phyloP scores from a whole-genome alignment of 768 basidiomycete species.

The Filobasidium floriforme region DNA sequence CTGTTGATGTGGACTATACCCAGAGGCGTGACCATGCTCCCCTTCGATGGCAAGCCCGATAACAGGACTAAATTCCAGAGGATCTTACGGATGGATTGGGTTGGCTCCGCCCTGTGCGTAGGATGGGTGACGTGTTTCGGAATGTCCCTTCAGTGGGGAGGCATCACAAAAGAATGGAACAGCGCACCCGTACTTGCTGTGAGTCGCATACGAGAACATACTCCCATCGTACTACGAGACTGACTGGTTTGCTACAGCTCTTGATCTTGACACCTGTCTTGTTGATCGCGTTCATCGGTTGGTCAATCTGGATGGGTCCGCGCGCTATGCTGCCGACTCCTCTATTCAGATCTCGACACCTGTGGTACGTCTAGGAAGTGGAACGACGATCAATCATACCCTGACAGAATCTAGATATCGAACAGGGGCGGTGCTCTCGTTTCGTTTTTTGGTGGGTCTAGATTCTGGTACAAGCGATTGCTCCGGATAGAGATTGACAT shows the following conservation, averaged over 20 bases:
- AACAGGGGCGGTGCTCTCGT: constrained; percentile 25
- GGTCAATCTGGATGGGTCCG: constrained; percentile 23
- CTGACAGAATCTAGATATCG: neutral
- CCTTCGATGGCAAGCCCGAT: constrained; percentile 25
- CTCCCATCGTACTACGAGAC: neutral
- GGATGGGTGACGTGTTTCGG: constrained; percentile 31
- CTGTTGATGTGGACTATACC: constrained; percentile 26
- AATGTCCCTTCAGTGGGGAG: constrained; percentile 30
- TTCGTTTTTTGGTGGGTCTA: constrained; percentile 24
- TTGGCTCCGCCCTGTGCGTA: constrained; percentile 21
- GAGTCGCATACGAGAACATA: neutral
- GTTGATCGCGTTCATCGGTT: constrained; percentile 20
- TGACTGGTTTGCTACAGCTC: neutral
- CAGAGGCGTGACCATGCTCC: constrained; percentile 16
- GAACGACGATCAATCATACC: neutral
- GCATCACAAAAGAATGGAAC: constrained; percentile 25
- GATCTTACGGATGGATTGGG: constrained; percentile 27
- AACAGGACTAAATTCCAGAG: constrained; percentile 12
- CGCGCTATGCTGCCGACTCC: constrained; percentile 28
- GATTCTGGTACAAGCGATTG: neutral
- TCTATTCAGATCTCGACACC: constrained; percentile 23
- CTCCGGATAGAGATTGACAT: neutral
- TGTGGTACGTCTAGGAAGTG: constrained; percentile 1
- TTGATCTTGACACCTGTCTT: constrained; percentile 20
- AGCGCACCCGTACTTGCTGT: constrained; percentile 24